A percentile compares a stretch with the other conserved stretches of the same genome.
phyloP scores from a whole-genome alignment of 495 filamentous ascomycete species.

The Hypoxylon lienhwacheense region DNA sequence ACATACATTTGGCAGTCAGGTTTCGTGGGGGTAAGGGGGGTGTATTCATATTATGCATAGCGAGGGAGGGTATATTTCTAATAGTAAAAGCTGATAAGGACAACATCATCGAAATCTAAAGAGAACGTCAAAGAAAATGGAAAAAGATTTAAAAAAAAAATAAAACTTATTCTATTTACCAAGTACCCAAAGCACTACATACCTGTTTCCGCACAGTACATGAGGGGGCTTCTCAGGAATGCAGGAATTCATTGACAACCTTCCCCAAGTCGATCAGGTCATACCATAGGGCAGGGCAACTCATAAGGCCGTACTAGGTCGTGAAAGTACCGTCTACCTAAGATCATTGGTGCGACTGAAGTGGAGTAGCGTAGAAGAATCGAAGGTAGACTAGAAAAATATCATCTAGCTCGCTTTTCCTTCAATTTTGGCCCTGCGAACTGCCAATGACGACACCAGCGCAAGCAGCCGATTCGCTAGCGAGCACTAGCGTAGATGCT shows the following conservation, averaged over 20 bases:
- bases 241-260: constrained; percentile 3
- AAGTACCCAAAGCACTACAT: too few species aligned
- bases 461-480: constrained; percentile 34
- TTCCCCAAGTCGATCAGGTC: constrained; percentile 16
- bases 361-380: constrained; percentile 32
- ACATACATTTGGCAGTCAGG: too few species aligned
- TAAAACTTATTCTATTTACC: constrained; percentile 3
- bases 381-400: constrained; percentile 32
- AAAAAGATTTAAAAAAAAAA: not conserved
- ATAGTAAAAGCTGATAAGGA: not conserved
- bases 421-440: constrained; percentile 1
- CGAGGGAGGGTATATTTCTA: not conserved
- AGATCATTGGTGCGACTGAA: constrained; percentile 31
- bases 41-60: not conserved
- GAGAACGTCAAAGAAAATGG: not conserved
- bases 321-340: too few species aligned
- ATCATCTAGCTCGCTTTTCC: not conserved
- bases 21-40: too few species aligned
- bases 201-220: too few species aligned
- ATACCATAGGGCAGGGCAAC: not conserved
- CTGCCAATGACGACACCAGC: constrained; percentile 32
- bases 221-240: constrained; percentile 19
- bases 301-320: constrained; percentile 25
- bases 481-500: constrained; percentile 22
- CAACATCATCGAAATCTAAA: not conserved